These are phyloP conservation scores for Hypoxylon sp. DNA, from an alignment of 2,329 filamentous ascomycete species.

Conservation along the genomic window DNA sequence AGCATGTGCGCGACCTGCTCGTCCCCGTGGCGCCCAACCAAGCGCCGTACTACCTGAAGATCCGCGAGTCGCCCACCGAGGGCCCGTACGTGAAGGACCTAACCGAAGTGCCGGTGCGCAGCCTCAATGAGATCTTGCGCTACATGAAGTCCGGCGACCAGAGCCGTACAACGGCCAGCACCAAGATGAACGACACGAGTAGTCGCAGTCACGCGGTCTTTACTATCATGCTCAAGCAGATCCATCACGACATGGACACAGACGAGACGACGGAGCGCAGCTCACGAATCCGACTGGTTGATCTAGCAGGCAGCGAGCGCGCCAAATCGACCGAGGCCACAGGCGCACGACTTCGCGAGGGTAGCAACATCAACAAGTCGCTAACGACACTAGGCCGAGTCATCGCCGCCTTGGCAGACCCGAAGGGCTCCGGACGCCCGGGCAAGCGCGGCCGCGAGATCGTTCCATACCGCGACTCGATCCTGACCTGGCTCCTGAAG, in stretches of 20 bases:
- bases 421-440: slow-evolving; percentile 62
- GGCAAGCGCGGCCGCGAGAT: slow-evolving; percentile 68
- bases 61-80: slow-evolving; percentile 92
- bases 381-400: slow-evolving; percentile 94
- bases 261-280: slow-evolving; percentile 96
- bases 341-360: slow-evolving; percentile 87
- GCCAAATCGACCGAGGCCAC: slow-evolving; percentile 97
- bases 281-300: slow-evolving; percentile 92
- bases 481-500: slow-evolving; percentile 85
- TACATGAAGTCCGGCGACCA: slow-evolving; percentile 90
- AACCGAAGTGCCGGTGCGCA: slow-evolving; percentile 90
- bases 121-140: slow-evolving; percentile 84
- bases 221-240: slow-evolving; percentile 97
- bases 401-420: slow-evolving; percentile 85
- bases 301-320: slow-evolving; percentile 92
- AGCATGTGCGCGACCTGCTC: slow-evolving; percentile 94
- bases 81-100: slow-evolving; percentile 97
- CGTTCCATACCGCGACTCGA: slow-evolving; percentile 92
- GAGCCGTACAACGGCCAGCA: slow-evolving; percentile 88
- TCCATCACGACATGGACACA: slow-evolving; percentile 96
- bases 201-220: slow-evolving; percentile 97
- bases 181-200: slow-evolving; percentile 99
- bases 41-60: slow-evolving; percentile 91
- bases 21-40: slow-evolving; percentile 75
- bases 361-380: slow-evolving; percentile 99